Evolutionary conservation across 2,329 filamentous ascomycete species (phyloP).

Genomic region (Venturia pyrina): DNA sequence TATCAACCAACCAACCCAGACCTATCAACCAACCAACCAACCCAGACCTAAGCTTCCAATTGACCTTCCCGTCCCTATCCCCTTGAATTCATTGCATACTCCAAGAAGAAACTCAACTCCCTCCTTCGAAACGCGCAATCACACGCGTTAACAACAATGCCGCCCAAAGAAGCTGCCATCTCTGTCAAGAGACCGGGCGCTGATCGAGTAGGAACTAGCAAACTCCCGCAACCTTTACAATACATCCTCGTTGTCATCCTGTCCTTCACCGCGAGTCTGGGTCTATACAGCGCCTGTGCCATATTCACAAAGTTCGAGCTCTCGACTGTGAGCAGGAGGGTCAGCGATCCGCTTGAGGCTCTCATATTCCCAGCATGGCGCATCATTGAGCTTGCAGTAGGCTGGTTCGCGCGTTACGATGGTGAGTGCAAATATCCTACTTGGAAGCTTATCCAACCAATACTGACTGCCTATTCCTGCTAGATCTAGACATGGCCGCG

Average conservation of each 20-base stretch:
- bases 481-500: conserved; percentile 33
- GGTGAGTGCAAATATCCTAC: conserved; percentile 35
- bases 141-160: neutral
- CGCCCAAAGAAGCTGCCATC: conserved; percentile 1
- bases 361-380: conserved; percentile 45
- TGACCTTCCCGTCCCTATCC: no score
- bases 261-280: conserved; percentile 7
- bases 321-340: conserved; percentile 52
- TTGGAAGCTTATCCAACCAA: neutral
- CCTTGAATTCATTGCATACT: neutral
- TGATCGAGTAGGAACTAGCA: neutral
- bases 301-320: conserved; percentile 42
- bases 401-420: conserved; percentile 67
- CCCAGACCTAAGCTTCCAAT: no score
- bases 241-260: conserved; percentile 8
- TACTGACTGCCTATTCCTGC: neutral
- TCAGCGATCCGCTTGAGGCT: conserved; percentile 54
- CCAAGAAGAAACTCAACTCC: neutral
- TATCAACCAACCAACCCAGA: no score
- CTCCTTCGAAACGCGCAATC: neutral
- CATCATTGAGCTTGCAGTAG: conserved; percentile 56
- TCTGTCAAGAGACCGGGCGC: neutral
- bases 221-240: conserved; percentile 2
- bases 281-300: neutral
- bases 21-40: no score